These are phyloP conservation scores for Mortierella sp. DNA, from an alignment of 371 early-diverging fungal species.

Conservation along the genomic window DNA sequence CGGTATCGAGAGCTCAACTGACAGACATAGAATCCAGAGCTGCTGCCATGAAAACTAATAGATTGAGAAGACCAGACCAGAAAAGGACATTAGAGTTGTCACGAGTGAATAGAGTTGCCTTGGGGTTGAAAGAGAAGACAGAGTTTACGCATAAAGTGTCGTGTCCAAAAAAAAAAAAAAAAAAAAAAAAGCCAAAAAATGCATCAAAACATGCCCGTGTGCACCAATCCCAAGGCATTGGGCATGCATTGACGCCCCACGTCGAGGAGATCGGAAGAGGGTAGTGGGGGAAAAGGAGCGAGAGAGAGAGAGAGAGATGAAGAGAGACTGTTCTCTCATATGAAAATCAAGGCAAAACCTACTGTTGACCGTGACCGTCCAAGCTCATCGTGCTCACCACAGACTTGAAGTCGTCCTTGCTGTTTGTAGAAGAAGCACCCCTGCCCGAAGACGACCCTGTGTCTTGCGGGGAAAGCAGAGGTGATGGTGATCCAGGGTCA, in stretches of 20 bases:
- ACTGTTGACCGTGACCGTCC: slow-evolving; percentile 51
- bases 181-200: too few species aligned
- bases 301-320: too few species aligned
- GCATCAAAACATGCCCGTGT: slow-evolving; percentile 12
- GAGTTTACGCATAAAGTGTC: too few species aligned
- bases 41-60: slow-evolving; percentile 49
- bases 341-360: slow-evolving; percentile 14
- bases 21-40: slow-evolving; percentile 53
- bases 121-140: too few species aligned
- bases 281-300: too few species aligned
- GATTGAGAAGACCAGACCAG: background rate
- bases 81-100: background rate
- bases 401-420: slow-evolving; percentile 34
- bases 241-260: too few species aligned
- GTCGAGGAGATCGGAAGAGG: too few species aligned
- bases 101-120: too few species aligned
- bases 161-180: too few species aligned
- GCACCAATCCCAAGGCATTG: background rate
- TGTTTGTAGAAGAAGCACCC: background rate
- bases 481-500: slow-evolving; percentile 28
- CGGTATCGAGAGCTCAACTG: slow-evolving; percentile 54
- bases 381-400: slow-evolving; percentile 53
- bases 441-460: slow-evolving; percentile 6
- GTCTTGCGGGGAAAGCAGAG: slow-evolving; percentile 26
- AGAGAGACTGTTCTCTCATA: too few species aligned